Base-by-base conservation (phyloP, 164 flowering plant species). In the Umbilicus rupestris region DNA sequence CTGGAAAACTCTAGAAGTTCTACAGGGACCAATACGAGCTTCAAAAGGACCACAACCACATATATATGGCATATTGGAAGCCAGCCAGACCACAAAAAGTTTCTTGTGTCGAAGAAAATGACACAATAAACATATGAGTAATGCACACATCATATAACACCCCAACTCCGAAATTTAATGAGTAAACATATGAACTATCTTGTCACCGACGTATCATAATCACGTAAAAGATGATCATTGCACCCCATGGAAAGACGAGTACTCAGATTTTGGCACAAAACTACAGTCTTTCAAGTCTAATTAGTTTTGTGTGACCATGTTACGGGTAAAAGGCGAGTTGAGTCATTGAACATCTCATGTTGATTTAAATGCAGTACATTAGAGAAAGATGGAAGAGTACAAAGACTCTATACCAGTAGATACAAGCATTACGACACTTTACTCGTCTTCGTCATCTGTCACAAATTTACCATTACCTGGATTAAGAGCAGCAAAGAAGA, bases 391-490 rank as follows among this genome's bases (percentile, higher is more conserved):
- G 47, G 47, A 44, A 44, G 19, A 44, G 47, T 15, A 44, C 16
- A 12, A 35, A 35, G 37, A 35, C 37, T 35, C 37, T 35, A 15
- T 12, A 44, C 47, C 16, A 44, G 47, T 44, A 44, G 47, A 15
- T 44, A 44, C 47, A 44, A 44, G 47, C 47, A 44, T 44, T 58
- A 19, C 19, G 5, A 12, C 17, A 44, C 5, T 46, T 35, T 57
- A 55, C 2, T 85, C 78, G 57, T 78, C 91, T 17, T 80, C 92
- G 3, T 82, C 98, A 68, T 92, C 98, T 1, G 97, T 90, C 50
- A 93, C 72, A 65, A 93, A 93, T 75, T 88, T 88, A 20, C 98
- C 98, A 28, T 74, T 82, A 0, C 98, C 98, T 11, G 98, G 98
- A 75, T 93, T 93, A 76, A 90, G 75, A 0, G 97, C 98, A 5